These are phyloP conservation scores for Aspergillus pseudotamarii DNA, from an alignment of 2,329 filamentous ascomycete species.

Conservation along the genomic window DNA sequence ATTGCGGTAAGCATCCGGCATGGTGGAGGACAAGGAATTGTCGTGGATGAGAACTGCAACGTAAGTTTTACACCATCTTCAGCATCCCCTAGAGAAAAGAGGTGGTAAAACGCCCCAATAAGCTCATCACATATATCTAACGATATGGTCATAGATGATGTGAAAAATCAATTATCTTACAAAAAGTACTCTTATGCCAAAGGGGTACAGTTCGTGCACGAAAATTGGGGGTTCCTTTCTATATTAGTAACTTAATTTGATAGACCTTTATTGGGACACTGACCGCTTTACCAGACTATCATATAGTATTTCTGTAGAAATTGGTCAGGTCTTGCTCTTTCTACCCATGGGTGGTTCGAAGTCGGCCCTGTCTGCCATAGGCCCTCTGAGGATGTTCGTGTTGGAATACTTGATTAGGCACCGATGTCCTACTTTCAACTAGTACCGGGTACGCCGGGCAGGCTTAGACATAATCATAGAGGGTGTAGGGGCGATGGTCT, in stretches of 20 bases:
- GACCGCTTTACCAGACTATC: background rate
- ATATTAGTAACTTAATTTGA: slow-evolving; percentile 1
- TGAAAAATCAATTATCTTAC: background rate
- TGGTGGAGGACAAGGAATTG: slow-evolving; percentile 32
- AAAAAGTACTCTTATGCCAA: background rate
- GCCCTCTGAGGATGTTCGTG: no score
- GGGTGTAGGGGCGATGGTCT: no score
- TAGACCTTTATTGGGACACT: background rate
- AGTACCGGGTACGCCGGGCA: no score
- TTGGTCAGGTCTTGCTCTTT: no score
- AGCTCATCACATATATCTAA: background rate
- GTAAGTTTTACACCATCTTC: slow-evolving; percentile 32
- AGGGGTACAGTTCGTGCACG: background rate
- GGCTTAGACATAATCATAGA: no score
- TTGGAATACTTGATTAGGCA: no score
- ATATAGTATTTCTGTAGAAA: background rate
- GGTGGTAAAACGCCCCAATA: background rate
- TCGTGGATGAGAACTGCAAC: slow-evolving; percentile 49
- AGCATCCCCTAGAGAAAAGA: background rate
- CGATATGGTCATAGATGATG: slow-evolving; percentile 3
- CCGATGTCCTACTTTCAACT: no score
- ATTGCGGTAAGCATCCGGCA: slow-evolving; percentile 46
- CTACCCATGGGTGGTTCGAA: no score
- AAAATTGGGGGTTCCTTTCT: background rate
- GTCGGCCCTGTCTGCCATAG: no score